phyloP scores from a whole-genome alignment of 805 yeast species.

The Blastobotrys mokoenaii region DNA sequence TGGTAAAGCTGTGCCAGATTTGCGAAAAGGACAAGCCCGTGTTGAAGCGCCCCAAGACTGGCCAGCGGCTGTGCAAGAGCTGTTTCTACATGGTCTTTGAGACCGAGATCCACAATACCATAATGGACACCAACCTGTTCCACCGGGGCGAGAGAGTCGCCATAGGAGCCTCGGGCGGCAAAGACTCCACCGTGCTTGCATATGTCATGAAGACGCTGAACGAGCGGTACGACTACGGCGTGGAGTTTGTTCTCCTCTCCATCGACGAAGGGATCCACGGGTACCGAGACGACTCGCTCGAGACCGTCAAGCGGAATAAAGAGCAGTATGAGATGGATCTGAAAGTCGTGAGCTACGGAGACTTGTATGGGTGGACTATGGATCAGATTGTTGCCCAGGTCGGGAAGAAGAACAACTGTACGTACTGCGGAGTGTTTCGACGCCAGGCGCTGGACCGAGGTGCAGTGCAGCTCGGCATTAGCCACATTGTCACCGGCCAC shows the following conservation, averaged over 20 bases:
- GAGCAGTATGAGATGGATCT: slow-evolving; percentile 73
- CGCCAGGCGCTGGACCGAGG: slow-evolving; percentile 97
- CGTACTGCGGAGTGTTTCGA: slow-evolving; percentile 95
- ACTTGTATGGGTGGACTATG: slow-evolving; percentile 96
- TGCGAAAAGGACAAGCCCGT: slow-evolving; percentile 79
- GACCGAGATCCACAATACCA: slow-evolving; percentile 91
- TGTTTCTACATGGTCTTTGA: slow-evolving; percentile 90
- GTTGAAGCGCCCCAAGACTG: slow-evolving; percentile 84
- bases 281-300: slow-evolving; percentile 92
- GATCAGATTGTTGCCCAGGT: slow-evolving; percentile 94
- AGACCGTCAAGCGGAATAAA: slow-evolving; percentile 92
- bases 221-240: slow-evolving; percentile 80
- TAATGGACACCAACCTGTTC: slow-evolving; percentile 59
- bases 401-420: slow-evolving; percentile 88
- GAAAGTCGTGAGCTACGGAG: slow-evolving; percentile 76
- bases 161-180: slow-evolving; percentile 98
- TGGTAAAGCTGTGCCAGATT: slow-evolving; percentile 55
- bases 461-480: slow-evolving; percentile 73
- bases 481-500: slow-evolving; percentile 95
- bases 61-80: slow-evolving; percentile 79
- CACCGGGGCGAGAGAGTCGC: slow-evolving; percentile 81
- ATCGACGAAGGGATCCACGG: slow-evolving; percentile 97
- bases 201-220: slow-evolving; percentile 78
- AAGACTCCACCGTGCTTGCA: slow-evolving; percentile 94
- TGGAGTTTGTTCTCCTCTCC: slow-evolving; percentile 73